Percentiles rank a stretch among this genome's conserved stretches.
phyloP scores from a whole-genome alignment of 441 rosid genomes.

The Euphorbia schlechtendalii region DNA sequence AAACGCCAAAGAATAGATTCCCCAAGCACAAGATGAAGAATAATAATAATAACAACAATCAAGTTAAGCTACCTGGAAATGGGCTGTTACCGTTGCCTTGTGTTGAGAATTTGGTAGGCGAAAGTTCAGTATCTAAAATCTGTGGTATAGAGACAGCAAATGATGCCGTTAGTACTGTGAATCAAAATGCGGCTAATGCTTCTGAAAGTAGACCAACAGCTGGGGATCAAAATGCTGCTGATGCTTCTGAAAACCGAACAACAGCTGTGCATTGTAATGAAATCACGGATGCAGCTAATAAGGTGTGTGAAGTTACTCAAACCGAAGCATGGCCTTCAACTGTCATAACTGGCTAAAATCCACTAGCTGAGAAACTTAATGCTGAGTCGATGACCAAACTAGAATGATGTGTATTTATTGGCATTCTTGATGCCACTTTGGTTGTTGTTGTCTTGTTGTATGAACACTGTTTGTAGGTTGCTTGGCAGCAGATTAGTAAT shows the following conservation, averaged over 20 bases:
- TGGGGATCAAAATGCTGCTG: too few species aligned
- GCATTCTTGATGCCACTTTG: not conserved
- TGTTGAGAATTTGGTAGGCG: constrained; percentile 10
- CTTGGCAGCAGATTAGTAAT: not conserved
- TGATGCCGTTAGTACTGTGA: constrained; percentile 13
- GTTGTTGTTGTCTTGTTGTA: not conserved
- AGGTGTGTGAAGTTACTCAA: constrained; percentile 16
- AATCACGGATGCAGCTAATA: not conserved
- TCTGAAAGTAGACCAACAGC: constrained; percentile 13
- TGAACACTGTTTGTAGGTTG: not conserved
- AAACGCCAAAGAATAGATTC: constrained; percentile 27
- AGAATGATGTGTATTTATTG: not conserved
- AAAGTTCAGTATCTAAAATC: constrained; percentile 5
- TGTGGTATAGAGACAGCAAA: constrained; percentile 16
- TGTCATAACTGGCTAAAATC: constrained; percentile 26
- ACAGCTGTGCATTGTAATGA: too few species aligned
- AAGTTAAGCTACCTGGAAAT: not conserved
- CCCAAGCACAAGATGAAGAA: constrained; percentile 1
- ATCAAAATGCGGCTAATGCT: constrained; percentile 17
- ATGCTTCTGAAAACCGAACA: too few species aligned
- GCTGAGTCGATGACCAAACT: too few species aligned
- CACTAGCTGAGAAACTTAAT: constrained; percentile 27
- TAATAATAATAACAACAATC: constrained; percentile 16
- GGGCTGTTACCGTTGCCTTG: constrained; percentile 7
- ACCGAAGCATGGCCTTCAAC: constrained; percentile 22